Base-by-base conservation (phyloP, 768 basidiomycete genomes). In the Hygrophoropsis aurantiaca region DNA sequence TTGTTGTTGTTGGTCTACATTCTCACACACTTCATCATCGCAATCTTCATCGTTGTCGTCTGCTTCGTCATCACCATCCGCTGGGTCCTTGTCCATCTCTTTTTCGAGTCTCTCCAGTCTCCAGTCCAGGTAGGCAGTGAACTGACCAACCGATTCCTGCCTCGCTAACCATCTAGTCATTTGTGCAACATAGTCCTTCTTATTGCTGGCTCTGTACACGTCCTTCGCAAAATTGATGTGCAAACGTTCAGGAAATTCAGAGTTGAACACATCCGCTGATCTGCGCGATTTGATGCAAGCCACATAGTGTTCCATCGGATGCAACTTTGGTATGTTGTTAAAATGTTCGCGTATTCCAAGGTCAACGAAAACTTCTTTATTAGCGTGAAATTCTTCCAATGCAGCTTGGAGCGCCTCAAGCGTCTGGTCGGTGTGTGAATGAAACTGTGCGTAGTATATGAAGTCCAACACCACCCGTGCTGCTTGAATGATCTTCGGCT, bases 81-180 rank as follows among this genome's bases (percentile, higher is more conserved):
- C n/a, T 34, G 33, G 33, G 11, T n/a, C 33, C n/a, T 34, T n/a
- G 11, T 34, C 42, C 6, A n/a, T 21, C 33, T 18, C 47, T 11
- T 48, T 40, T 7, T n/a, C 40, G 10, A 44, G 42, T 20, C 3
- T 24, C 15, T 10, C 32, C 13, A n/a, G 21, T 5, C 13, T 18
- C 6, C 30, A 13, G 6, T 34, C 39, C 24, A 47, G 24, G 38
- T 51, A 72, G 2, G 59, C 42, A 2, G 49, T 16, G 34, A 65
- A 64, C 1, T 49, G 52, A 9, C 50, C 24, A 5, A 75, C 53
- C 7, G 67, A 62, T 43, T 75, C 73, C 18, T 64, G 58, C 3
- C 66, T 55, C 2, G 46, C 37, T 0, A 78, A 57, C 69, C 69
- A 73, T 0, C 40, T 21, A 1, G 66, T 64, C 75, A 77, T 77